A percentile compares a stretch with the other conserved stretches of the same genome.
Evolutionary conservation across 2,329 filamentous ascomycete genomes (phyloP).

Genomic region (Hypomyces perniciosus): DNA sequence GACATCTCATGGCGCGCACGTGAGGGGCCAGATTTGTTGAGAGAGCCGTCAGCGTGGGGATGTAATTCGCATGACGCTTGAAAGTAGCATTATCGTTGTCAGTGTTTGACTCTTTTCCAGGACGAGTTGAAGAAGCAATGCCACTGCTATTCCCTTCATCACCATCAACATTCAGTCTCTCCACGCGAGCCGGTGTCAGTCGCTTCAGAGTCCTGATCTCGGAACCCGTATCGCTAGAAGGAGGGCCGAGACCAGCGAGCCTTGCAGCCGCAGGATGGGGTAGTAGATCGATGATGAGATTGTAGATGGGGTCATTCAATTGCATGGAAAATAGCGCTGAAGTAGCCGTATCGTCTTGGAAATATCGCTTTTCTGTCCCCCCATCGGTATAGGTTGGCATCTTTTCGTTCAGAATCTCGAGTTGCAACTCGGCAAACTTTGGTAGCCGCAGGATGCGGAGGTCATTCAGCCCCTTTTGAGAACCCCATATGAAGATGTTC

Average conservation of each 20-base stretch:
- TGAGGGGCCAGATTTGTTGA: neutral
- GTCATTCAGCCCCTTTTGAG: neutral
- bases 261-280: neutral
- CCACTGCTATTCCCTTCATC: too few relatives aligned
- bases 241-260: neutral
- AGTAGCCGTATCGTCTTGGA: slow-evolving; percentile 6
- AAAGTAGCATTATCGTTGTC: neutral
- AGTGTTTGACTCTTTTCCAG: neutral
- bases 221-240: neutral
- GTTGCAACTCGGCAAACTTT: slow-evolving; percentile 1
- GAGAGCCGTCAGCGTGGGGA: neutral
- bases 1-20: neutral
- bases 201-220: neutral
- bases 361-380: neutral
- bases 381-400: slow-evolving; percentile 1
- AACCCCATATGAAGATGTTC: neutral
- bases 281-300: slow-evolving; percentile 10
- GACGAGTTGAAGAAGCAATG: too few relatives aligned
- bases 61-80: neutral
- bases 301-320: slow-evolving; percentile 14
- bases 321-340: slow-evolving; percentile 14
- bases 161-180: neutral
- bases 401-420: neutral
- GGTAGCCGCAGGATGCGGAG: slow-evolving; percentile 7
- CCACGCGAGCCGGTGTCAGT: neutral